Evolutionary conservation across 805 yeast species (phyloP), one percentile per base, ranked within the genome.

Genomic region (Pichia nakasei): DNA sequence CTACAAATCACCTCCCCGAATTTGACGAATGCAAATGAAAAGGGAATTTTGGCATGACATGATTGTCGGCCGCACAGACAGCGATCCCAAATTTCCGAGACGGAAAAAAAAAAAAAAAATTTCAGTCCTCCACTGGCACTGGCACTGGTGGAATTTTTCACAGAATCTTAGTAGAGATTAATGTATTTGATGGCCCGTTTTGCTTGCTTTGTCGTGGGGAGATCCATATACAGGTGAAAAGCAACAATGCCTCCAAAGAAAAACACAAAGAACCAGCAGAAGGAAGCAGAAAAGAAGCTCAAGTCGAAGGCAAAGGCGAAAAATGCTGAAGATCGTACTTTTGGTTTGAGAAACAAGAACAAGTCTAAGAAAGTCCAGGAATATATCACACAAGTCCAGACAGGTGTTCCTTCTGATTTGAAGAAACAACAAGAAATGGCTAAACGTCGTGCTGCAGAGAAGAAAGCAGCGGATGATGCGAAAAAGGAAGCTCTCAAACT

Each of bases 331-430:
- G 82, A 93, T 66, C 89, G 86, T 68, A 86, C 97, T 2, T 93
- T 93, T 61, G 98, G 98, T 46, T 70, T 93, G 72, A 93, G 89
- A 60, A 93, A 93, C 64, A 93, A 93, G 64, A 91, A 93, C 68
- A 86, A 88, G 61, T 88, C 97, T 36, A 76, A 91, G 57, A 93
- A 82, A 56, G 97, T 91, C 33, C 96, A 88, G 61, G 73, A 69
- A 49, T 79, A 52, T 54, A 80, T 85, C 37, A 70, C 71, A 48
- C 91, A 84, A 58, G 82, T 84, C 21, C 82, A 80, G 53, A 64
- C 66, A 17, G 86, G 84, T 59, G 67, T 79, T 57, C 70, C 73
- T 35, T 17, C 46, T 7, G 72, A 67, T 40, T 67, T 67, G 11
- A 59, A 50, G 67, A 75, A 58, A 49, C 69, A 61, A 35, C 74